phyloP scores from a whole-genome alignment of 148 eudicot species.

The Camellia granthamiana region DNA sequence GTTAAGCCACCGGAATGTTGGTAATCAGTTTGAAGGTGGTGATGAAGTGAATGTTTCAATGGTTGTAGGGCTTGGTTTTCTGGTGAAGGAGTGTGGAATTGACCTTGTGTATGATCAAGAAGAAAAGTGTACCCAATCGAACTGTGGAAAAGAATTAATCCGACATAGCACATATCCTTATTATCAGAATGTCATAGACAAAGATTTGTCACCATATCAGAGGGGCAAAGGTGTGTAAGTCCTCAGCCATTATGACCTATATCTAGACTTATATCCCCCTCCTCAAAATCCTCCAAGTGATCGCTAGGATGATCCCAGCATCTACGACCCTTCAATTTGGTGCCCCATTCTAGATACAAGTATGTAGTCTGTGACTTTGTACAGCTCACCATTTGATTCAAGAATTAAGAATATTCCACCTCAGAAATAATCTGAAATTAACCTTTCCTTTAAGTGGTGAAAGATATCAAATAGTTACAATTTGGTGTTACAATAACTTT shows the following conservation, averaged over 20 bases:
- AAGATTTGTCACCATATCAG: neutral
- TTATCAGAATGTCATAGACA: neutral
- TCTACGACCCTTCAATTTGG: neutral
- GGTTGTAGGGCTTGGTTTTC: neutral
- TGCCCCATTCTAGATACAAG: neutral
- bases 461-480: too few relatives aligned
- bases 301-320: neutral
- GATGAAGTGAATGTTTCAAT: conserved; percentile 4
- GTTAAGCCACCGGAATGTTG: conserved; percentile 7
- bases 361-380: too few relatives aligned
- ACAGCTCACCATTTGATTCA: neutral
- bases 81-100: neutral
- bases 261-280: neutral
- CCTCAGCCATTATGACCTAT: neutral
- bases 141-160: neutral
- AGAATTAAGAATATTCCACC: too few relatives aligned
- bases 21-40: conserved; percentile 5
- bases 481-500: too few relatives aligned
- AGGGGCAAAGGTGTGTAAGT: neutral
- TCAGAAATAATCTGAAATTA: too few relatives aligned
- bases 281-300: conserved; percentile 1
- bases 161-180: neutral
- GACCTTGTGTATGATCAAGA: neutral
- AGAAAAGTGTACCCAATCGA: neutral
- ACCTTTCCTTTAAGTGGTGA: too few relatives aligned